Percentiles rank a stretch among this genome's conserved stretches.
Conservation (phyloP, 2,329 filamentous ascomycete genomes). For the Aspergillus calidoustus region DNA sequence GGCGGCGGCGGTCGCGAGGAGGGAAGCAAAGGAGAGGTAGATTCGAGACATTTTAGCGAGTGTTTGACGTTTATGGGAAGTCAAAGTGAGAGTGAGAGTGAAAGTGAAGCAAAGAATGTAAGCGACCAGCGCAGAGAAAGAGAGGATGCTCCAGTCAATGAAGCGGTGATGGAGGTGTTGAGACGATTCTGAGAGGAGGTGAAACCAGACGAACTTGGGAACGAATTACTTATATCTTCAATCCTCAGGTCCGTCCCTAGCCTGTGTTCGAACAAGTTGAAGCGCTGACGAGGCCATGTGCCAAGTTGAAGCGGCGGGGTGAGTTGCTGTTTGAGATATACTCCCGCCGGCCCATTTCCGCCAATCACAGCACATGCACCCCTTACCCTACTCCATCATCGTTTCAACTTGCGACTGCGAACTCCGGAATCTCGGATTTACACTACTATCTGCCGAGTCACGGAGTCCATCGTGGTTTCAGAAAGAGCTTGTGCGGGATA, state of each 20-base stretch:
- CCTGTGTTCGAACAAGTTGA: background rate
- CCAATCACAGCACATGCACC: background rate
- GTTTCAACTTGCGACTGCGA: background rate
- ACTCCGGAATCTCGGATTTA: too few relatives aligned
- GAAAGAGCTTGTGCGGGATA: background rate
- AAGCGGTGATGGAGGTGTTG: background rate
- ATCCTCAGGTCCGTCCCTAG: background rate
- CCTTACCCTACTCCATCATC: too few relatives aligned
- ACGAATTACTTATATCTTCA: background rate
- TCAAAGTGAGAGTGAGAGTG: background rate
- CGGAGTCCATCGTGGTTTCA: background rate
- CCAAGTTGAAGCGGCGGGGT: background rate
- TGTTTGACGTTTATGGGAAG: background rate
- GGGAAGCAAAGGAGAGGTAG: constrained; percentile 24
- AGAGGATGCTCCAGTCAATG: constrained; percentile 19
- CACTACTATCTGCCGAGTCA: too few relatives aligned
- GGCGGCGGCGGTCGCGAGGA: constrained; percentile 19
- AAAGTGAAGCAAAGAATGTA: background rate
- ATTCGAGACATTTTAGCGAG: constrained; percentile 7
- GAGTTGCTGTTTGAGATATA: constrained; percentile 7
- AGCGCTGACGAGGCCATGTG: background rate
- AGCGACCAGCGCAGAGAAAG: constrained; percentile 11
- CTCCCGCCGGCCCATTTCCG: background rate
- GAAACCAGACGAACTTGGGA: background rate
- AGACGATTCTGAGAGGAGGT: background rate